Base-by-base conservation (phyloP, 2,329 filamentous ascomycete species). In the Chlorencoelia australis region DNA sequence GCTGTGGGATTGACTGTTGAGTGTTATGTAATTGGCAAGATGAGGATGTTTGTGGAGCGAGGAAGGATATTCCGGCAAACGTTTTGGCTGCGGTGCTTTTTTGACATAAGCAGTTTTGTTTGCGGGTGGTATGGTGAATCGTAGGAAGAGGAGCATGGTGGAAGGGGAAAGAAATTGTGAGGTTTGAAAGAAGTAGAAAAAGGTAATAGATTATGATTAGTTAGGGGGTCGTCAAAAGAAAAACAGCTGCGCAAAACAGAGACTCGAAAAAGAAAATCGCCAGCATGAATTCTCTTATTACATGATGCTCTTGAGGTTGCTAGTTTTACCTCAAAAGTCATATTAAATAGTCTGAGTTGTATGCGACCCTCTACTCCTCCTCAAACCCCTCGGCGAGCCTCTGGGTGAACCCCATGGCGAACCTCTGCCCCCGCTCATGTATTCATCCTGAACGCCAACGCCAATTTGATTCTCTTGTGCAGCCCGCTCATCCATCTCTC, bases 1-100 rank as follows among this genome's bases (percentile, higher is more conserved):
- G 21, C 38, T 16, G 41, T 39, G 16, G 48, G 50, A 8, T 44
- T 50, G 22, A 27, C 34, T 20, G 33, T 39, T 5, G 50, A 53
- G 35, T 18, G 26, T 10, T 28, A 18, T 16, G 24, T 14, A 5
- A 15, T 27, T 9, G 22, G 3, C 10, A 25, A 25, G 17, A 18
- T 11, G 6, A 30, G 11, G 16, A 30, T 14, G 10, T 6, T 9
- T 25, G 22, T 25, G 22, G 6, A 25, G 22, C 4, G 10, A 9
- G 7, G 7, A 24, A 11, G 7, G 21, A 7, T 7, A 24, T 11
- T 7, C 11, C 7, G 21, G 21, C 21, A 7, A 7, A 24, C 11
- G 21, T 24, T 24, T 7, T 24, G 11, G 21, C 7, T 24, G 7
- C 11, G 21, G 21, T 24, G 7, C 21, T 24, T 11, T 24, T 11